A percentile compares a stretch with the other conserved stretches of the same genome.
Evolutionary conservation across 1,284 basidiomycete genomes (phyloP).

Genomic region (Neotropicomus parvogracilis): DNA sequence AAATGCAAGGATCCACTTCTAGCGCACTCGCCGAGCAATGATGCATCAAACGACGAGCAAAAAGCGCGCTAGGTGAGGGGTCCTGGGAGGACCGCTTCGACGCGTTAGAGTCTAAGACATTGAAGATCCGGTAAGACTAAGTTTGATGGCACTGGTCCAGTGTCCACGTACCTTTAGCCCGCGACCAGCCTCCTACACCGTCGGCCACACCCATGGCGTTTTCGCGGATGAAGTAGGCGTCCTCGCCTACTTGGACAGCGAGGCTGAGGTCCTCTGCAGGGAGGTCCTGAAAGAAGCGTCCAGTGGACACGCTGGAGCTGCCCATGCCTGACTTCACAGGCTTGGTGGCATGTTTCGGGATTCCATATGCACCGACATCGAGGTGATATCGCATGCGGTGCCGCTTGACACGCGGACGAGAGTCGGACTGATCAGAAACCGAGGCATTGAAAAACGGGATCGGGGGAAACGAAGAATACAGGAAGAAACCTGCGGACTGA

Average conservation of each 20-base stretch:
- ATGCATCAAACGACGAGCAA: constrained; percentile 85
- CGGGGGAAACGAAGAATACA: constrained; percentile 34
- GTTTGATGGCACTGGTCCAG: constrained; percentile 14
- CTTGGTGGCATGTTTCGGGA: constrained; percentile 41
- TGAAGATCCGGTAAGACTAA: constrained; percentile 1
- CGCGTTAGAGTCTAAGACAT: constrained; percentile 17
- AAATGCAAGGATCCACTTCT: constrained; percentile 34
- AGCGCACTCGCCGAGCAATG: constrained; percentile 54
- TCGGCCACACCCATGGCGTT: constrained; percentile 88
- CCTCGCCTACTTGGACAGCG: constrained; percentile 79
- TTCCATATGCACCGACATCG: constrained; percentile 73
- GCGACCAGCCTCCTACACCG: constrained; percentile 87
- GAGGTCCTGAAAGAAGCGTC: constrained; percentile 23
- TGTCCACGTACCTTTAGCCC: constrained; percentile 28
- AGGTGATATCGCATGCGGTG: constrained; percentile 55
- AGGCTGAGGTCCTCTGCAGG: constrained; percentile 36
- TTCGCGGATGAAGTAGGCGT: constrained; percentile 79
- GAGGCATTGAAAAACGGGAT: constrained; percentile 28
- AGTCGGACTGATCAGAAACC: constrained; percentile 28
- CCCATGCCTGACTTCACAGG: constrained; percentile 31
- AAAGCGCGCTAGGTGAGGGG: constrained; percentile 69
- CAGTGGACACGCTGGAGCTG: constrained; percentile 15
- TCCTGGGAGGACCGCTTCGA: constrained; percentile 28
- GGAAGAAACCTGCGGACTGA: constrained; percentile 37
- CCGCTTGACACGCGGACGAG: constrained; percentile 35